A percentile compares a stretch with the other conserved stretches of the same genome.
These are phyloP conservation scores for Piromyces sp. DNA, from an alignment of 192 early-diverging fungal species.

Conservation along the genomic window DNA sequence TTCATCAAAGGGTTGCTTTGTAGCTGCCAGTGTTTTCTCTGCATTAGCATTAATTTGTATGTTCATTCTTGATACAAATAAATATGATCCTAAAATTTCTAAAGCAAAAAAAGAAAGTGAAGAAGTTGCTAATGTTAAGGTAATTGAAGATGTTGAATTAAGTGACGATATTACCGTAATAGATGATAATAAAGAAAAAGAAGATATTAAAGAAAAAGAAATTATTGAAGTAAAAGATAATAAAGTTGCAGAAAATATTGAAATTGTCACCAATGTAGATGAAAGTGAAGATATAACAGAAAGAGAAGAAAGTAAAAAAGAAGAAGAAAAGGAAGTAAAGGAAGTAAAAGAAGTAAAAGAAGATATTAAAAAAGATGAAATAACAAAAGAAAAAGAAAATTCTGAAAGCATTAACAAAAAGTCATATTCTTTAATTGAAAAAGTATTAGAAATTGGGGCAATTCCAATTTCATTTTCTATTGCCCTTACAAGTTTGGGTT, in stretches of 20 bases:
- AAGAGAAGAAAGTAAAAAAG: background rate
- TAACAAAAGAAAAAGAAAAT: background rate
- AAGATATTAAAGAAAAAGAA: background rate
- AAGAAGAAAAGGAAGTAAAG: no score
- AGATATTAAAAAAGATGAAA: background rate
- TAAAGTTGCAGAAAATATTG: no score
- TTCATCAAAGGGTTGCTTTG: background rate
- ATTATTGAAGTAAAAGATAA: background rate
- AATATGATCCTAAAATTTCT: background rate
- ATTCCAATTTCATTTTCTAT: background rate
- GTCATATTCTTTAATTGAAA: background rate
- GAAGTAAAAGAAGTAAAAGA: background rate
- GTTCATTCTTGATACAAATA: background rate
- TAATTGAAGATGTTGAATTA: background rate
- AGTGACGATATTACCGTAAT: no score
- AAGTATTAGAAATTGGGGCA: background rate
- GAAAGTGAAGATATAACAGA: background rate
- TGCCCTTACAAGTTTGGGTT: background rate
- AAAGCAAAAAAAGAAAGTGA: background rate
- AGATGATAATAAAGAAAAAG: no score
- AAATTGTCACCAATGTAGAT: no score
- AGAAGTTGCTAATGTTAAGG: no score
- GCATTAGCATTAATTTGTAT: background rate
- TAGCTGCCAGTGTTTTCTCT: background rate
- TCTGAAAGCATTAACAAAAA: background rate